Percentiles rank a stretch among this genome's conserved stretches.
Evolutionary conservation across 192 early-diverging fungal species (phyloP).

Genomic region (Geranomyces variabilis): DNA sequence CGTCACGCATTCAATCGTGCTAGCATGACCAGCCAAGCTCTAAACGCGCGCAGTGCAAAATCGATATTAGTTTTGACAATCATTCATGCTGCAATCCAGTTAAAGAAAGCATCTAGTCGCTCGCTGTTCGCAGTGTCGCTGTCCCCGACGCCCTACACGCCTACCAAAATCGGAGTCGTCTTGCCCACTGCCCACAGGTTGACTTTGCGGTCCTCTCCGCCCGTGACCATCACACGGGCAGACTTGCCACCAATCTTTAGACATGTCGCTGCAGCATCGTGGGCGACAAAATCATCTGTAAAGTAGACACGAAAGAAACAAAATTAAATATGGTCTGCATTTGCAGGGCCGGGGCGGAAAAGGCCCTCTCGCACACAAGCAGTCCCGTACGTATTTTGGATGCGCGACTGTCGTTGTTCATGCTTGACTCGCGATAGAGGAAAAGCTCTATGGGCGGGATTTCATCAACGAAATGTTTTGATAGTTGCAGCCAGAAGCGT

Average conservation of each 20-base stretch:
- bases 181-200: slow-evolving; percentile 63
- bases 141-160: no score
- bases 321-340: neutral
- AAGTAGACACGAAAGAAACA: neutral
- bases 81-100: no score
- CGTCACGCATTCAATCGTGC: slow-evolving; percentile 53
- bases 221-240: slow-evolving; percentile 57
- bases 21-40: slow-evolving; percentile 51
- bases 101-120: no score
- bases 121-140: no score
- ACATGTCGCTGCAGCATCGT: slow-evolving; percentile 50
- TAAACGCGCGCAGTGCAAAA: slow-evolving; percentile 10
- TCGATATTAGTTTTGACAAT: no score
- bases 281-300: slow-evolving; percentile 54
- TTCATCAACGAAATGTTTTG: no score
- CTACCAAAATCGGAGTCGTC: slow-evolving; percentile 51
- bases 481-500: no score
- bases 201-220: slow-evolving; percentile 60
- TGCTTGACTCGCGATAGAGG: neutral
- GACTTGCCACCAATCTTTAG: slow-evolving; percentile 60
- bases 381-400: slow-evolving; percentile 22
- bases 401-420: slow-evolving; percentile 29
- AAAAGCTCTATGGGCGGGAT: no score
- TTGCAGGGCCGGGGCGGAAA: neutral
- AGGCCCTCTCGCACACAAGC: neutral